phyloP scores from a whole-genome alignment of 257 asterid species.

The Plantago ovata region DNA sequence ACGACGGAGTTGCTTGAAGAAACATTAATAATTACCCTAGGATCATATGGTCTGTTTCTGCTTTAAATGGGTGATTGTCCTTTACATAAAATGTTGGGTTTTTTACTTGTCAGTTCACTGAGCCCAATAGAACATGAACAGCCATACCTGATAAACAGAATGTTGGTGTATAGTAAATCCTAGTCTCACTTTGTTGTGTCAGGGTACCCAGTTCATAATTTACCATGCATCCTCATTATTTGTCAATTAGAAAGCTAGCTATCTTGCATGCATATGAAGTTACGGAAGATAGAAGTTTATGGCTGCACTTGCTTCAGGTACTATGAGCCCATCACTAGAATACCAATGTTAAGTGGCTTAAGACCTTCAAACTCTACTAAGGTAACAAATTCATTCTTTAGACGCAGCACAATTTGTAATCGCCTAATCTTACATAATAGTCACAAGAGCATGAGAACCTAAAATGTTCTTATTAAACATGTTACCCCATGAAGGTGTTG shows the following conservation, averaged over 20 bases:
- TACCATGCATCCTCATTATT: not conserved
- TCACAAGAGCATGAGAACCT: not conserved
- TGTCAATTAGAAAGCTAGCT: not conserved
- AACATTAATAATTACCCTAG: too few species aligned
- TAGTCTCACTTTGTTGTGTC: not conserved
- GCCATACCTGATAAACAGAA: too few species aligned
- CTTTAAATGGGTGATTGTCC: too few species aligned
- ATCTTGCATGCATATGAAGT: not conserved
- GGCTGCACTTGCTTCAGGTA: conserved; percentile 1
- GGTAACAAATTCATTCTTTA: conserved; percentile 1
- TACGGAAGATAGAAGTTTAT: conserved; percentile 1
- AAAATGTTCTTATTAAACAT: conserved; percentile 2
- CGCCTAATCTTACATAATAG: not conserved
- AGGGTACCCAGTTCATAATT: not conserved
- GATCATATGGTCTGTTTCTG: too few species aligned
- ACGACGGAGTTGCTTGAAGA: too few species aligned
- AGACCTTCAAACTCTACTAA: conserved; percentile 6
- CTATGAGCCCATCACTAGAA: not conserved
- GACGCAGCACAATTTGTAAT: not conserved
- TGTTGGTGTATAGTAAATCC: not conserved
- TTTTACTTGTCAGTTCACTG: too few species aligned
- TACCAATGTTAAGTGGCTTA: conserved; percentile 2
- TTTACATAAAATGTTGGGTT: too few species aligned
- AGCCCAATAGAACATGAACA: too few species aligned
- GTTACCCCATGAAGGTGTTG: not conserved